Conservation (phyloP, 192 early-diverging fungal genomes). For the Coemansia interrupta region DNA sequence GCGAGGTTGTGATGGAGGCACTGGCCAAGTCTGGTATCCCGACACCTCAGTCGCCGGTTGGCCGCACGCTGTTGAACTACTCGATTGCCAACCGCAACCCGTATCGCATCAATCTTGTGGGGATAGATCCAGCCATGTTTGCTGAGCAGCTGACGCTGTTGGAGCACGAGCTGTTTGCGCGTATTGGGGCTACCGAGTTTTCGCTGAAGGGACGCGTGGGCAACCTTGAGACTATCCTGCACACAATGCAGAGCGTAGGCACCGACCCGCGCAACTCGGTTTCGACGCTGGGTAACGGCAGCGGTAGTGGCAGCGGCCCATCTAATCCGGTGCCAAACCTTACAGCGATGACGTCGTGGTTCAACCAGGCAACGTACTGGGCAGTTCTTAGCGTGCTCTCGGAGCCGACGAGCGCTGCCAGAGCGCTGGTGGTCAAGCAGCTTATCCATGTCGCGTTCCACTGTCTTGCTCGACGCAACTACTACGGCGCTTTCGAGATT, state of each 20-base stretch:
- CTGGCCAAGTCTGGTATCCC: conserved; percentile 52
- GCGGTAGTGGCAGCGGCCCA: neutral
- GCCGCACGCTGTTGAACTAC: conserved; percentile 41
- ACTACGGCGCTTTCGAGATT: conserved; percentile 55
- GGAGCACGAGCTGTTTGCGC: conserved; percentile 68
- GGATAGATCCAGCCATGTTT: conserved; percentile 59
- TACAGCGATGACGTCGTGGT: conserved; percentile 53
- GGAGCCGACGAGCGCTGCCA: conserved; percentile 37
- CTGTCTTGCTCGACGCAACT: conserved; percentile 53
- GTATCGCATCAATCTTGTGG: conserved; percentile 42
- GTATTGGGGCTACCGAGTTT: conserved; percentile 65
- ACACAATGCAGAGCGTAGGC: conserved; percentile 45
- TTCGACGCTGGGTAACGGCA: conserved; percentile 12
- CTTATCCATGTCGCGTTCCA: conserved; percentile 54
- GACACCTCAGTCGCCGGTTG: conserved; percentile 49
- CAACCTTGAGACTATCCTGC: conserved; percentile 45
- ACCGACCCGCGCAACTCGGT: conserved; percentile 28
- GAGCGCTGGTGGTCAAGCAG: conserved; percentile 48
- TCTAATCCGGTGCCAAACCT: conserved; percentile 47
- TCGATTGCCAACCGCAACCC: conserved; percentile 51
- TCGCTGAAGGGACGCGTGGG: conserved; percentile 53
- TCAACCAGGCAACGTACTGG: conserved; percentile 57
- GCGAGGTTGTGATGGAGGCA: conserved; percentile 48
- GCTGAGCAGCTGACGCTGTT: conserved; percentile 72
- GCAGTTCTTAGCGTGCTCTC: conserved; percentile 48